phyloP scores from a whole-genome alignment of 768 basidiomycete species.

The Exsudoporus frostii region DNA sequence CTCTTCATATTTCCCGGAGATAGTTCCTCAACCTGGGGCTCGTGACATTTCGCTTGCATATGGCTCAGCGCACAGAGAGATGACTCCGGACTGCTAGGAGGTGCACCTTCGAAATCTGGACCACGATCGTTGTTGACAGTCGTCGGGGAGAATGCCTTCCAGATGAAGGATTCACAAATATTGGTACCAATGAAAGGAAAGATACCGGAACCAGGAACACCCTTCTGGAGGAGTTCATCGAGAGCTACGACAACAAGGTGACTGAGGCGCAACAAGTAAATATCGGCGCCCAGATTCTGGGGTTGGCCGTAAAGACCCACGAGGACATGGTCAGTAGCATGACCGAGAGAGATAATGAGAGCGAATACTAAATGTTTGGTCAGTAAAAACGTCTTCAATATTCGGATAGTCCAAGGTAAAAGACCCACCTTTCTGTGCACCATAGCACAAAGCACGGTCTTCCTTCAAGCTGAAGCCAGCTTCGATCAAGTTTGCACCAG shows the following conservation, averaged over 20 bases:
- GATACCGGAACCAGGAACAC: constrained; percentile 97
- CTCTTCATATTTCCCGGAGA: too few species aligned
- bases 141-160: constrained; percentile 99
- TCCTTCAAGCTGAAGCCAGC: constrained; percentile 98
- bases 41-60: too few species aligned
- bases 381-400: background rate
- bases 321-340: constrained; percentile 94
- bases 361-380: constrained; percentile 74
- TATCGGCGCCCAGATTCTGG: constrained; percentile 88
- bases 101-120: constrained; percentile 96
- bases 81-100: too few species aligned
- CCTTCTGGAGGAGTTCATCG: constrained; percentile 98
- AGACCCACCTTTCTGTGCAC: constrained; percentile 90
- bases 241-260: constrained; percentile 92
- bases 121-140: constrained; percentile 98
- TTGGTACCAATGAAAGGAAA: constrained; percentile 99
- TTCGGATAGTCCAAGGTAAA: background rate
- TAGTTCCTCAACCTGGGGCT: too few species aligned
- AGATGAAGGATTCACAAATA: constrained; percentile 98
- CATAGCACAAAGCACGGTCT: constrained; percentile 91
- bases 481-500: constrained; percentile 95
- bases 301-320: constrained; percentile 97
- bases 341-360: constrained; percentile 92
- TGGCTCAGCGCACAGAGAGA: too few species aligned
- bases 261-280: constrained; percentile 94